Base-by-base conservation (phyloP, 441 rosid species). In the Cnidoscolus chayamansa region DNA sequence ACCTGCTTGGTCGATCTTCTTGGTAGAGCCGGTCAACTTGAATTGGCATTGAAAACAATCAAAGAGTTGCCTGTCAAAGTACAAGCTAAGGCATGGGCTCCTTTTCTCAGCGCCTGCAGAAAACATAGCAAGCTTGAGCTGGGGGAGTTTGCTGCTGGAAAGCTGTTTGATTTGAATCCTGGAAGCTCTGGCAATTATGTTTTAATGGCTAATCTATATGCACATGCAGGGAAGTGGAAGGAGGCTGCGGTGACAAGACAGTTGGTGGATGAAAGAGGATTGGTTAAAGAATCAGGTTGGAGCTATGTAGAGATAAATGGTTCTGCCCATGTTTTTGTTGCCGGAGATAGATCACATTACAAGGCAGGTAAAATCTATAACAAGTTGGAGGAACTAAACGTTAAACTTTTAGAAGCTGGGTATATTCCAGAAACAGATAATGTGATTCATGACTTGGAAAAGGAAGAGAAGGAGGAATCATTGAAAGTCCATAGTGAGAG, bases 1-100 rank as follows among this genome's bases (percentile, higher is more conserved):
- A 83, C 89, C 3, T 88, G 91, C 76, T 81, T 93, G 86, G 87
- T 91, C 71, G 86, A 86, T 84, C 94, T 93, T 70, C 81, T 85
- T 16, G 89, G 91, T 45, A 83, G 88, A 80, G 80, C 86, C 53
- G 92, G 93, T 47, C 84, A 71, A 81, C 85, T 93, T n/a, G 84
- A 86, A 63, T 75, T 79, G 78, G 97, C 90, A 8, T 60, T 81
- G 77, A 76, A 84, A 71, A 71, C 86, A 79, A 91, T 91, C n/a
- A 78, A 70, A 65, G 80, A 73, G 49, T 87, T 93, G 68, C 90
- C 91, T 56, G 76, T 57, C 49, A 72, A 85, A 74, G 91, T 84
- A 68, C 84, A 88, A 78, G 82, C 84, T n/a, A 85, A 79, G 79
- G 78, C 85, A 67, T 91, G 97, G 97, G 83, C 89, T 45, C 84